A percentile compares a stretch with the other conserved stretches of the same genome.
Evolutionary conservation across 73 alveolate species (phyloP).

Genomic region (Paramecium octaurelia): DNA sequence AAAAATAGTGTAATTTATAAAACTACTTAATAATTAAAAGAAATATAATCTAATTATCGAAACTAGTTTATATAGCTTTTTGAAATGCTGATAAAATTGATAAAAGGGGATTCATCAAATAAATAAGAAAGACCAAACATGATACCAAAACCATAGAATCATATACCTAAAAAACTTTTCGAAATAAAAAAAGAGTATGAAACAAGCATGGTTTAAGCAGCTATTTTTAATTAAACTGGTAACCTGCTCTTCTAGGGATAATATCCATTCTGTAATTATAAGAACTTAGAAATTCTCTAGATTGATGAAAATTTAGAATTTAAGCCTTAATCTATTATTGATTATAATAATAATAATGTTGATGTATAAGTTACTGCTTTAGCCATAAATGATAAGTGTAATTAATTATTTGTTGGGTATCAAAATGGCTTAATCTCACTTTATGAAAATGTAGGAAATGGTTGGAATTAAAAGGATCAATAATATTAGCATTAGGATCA

Average conservation of each 20-base stretch:
- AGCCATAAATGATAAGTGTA: neutral
- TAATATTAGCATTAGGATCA: neutral
- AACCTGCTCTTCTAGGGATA: neutral
- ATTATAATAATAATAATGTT: no score
- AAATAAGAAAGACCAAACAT: no score
- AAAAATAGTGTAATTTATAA: no score
- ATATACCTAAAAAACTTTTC: no score
- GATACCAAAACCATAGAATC: no score
- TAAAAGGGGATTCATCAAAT: neutral
- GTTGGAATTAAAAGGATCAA: neutral
- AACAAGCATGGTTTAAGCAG: neutral
- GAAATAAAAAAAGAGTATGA: no score
- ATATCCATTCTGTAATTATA: neutral
- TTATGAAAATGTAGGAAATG: neutral
- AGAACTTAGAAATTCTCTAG: neutral
- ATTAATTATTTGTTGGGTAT: neutral
- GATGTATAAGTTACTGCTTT: neutral
- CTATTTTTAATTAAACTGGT: neutral
- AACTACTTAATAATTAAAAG: neutral
- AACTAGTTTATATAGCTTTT: no score
- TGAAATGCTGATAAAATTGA: neutral
- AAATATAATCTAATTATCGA: no score
- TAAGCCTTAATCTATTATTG: no score
- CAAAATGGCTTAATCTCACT: neutral
- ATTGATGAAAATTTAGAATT: neutral